phyloP scores from a whole-genome alignment of 2,329 filamentous ascomycete genomes.

The Penicillium griseofulvum region DNA sequence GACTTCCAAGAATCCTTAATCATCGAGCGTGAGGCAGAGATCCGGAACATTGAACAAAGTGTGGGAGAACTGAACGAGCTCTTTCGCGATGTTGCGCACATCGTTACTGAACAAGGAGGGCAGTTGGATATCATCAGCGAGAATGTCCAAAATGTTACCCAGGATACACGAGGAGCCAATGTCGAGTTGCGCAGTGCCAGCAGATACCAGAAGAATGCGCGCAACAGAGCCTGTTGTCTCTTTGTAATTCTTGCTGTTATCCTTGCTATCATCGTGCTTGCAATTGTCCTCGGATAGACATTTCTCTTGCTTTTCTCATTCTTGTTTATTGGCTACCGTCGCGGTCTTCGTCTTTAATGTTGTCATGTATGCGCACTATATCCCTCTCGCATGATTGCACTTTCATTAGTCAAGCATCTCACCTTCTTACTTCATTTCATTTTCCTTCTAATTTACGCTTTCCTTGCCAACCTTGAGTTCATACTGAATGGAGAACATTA shows the following conservation, averaged over 20 bases:
- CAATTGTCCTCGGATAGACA: conserved; percentile 69
- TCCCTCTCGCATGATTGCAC: conserved; percentile 29
- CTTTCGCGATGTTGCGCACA: conserved; percentile 96
- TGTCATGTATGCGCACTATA: conserved; percentile 32
- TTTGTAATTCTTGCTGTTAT: conserved; percentile 86
- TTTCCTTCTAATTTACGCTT: conserved; percentile 9
- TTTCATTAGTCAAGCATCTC: conserved; percentile 6
- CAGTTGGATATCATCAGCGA: conserved; percentile 81
- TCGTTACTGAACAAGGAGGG: conserved; percentile 90
- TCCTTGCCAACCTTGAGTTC: neutral
- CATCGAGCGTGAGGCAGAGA: conserved; percentile 93
- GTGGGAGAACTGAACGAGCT: conserved; percentile 94
- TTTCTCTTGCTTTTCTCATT: neutral
- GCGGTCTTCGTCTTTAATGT: conserved; percentile 9
- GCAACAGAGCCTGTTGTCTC: conserved; percentile 91
- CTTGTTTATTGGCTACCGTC: conserved; percentile 9
- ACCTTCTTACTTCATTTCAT: conserved; percentile 9
- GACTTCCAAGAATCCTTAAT: conserved; percentile 97
- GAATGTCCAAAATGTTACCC: conserved; percentile 79
- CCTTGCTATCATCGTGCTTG: conserved; percentile 82
- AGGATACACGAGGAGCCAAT: conserved; percentile 81
- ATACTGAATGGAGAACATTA: conserved; percentile 28
- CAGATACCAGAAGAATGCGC: conserved; percentile 89
- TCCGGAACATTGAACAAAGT: conserved; percentile 94
- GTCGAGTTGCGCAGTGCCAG: conserved; percentile 80